Evolutionary conservation across 2,329 filamentous ascomycete species (phyloP).

Genomic region (Sclerotinia subarctica): DNA sequence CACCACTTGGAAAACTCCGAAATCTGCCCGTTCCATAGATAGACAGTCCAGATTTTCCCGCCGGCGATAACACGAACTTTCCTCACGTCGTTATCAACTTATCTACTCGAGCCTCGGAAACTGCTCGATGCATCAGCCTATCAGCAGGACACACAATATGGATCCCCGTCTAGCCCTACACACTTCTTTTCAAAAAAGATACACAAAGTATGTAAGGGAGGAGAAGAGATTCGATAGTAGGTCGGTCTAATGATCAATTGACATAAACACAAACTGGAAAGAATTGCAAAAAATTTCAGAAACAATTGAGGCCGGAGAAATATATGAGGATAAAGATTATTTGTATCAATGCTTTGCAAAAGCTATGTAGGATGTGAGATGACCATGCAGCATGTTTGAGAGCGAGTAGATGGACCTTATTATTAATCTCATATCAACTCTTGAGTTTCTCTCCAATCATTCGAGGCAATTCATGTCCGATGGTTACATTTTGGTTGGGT

Average conservation of each 20-base stretch:
- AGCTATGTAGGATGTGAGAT: not conserved
- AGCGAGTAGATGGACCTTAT: constrained; percentile 4
- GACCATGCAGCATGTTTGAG: constrained; percentile 3
- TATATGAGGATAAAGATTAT: not conserved
- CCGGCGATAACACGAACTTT: constrained; percentile 19
- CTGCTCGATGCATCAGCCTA: constrained; percentile 7
- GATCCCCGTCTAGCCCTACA: constrained; percentile 18
- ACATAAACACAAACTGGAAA: not conserved
- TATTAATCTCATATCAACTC: constrained; percentile 9
- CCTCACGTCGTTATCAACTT: constrained; percentile 20
- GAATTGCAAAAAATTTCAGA: not conserved
- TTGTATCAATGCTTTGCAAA: not conserved
- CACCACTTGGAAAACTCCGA: constrained; percentile 1
- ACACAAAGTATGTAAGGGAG: constrained; percentile 18
- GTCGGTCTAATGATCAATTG: not conserved
- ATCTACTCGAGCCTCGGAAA: constrained; percentile 10
- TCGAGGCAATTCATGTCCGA: not conserved
- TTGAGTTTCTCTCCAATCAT: constrained; percentile 1
- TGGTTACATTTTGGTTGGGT: constrained; percentile 9
- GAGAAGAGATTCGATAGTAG: constrained; percentile 4
- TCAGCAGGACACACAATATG: constrained; percentile 17
- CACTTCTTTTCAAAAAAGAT: constrained; percentile 6
- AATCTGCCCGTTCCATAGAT: not conserved
- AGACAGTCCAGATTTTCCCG: constrained; percentile 3
- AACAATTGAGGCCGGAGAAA: not conserved